Percentiles rank a stretch among this genome's conserved stretches.
Evolutionary conservation across 441 rosid genomes (phyloP).

Genomic region (Syzygium syzygioides): DNA sequence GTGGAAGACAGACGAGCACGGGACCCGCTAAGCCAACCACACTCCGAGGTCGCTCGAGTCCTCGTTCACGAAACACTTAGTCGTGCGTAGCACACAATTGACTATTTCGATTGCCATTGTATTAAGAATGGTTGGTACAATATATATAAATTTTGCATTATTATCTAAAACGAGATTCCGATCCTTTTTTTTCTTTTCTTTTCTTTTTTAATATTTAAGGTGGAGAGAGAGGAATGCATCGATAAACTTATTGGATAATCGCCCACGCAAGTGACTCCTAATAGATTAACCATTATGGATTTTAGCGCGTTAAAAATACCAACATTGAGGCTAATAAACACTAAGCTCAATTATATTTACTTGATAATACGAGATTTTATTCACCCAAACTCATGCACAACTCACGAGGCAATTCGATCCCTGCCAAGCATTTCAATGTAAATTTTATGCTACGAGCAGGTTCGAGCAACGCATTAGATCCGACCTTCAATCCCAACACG

Average conservation of each 20-base stretch:
- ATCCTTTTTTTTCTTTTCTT: background rate
- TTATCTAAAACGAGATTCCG: background rate
- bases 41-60: background rate
- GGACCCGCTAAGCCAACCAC: background rate
- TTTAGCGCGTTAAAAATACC: background rate
- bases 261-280: background rate
- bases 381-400: background rate
- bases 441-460: background rate
- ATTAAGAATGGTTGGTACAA: background rate
- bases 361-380: background rate
- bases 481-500: accelerated
- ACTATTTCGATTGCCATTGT: background rate
- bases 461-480: background rate
- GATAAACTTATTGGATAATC: background rate
- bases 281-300: background rate
- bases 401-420: background rate
- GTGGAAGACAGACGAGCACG: background rate
- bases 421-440: background rate
- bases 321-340: accelerated
- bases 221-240: background rate
- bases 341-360: background rate
- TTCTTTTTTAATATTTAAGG: background rate
- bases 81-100: background rate
- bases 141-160: background rate
- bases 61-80: background rate